Base-by-base conservation (phyloP, 495 filamentous ascomycete species). In the Copromyces sp. region DNA sequence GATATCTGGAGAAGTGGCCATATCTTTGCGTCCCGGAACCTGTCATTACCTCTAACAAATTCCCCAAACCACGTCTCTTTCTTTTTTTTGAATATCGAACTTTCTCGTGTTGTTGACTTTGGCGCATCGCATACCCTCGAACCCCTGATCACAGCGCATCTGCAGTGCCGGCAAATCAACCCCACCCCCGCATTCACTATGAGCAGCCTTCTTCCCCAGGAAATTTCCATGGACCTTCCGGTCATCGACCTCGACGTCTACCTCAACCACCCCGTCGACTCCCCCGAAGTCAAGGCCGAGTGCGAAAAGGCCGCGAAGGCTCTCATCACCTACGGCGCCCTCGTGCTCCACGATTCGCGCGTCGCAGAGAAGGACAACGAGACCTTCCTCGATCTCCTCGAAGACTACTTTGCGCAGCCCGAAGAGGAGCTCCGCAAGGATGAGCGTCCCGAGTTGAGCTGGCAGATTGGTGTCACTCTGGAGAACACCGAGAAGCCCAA, bases 401-500 rank as follows among this genome's bases (percentile, higher is more conserved):
- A 86, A 73, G 85, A 86, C 80, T 86, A 86, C 78, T 86, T 86
- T 74, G 83, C 84, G 68, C 85, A 86, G 78, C 84, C 84, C 65
- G 80, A 80, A 11, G 82, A 70, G 8, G 76, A 77, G 8, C 78
- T 86, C 32, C 72, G 73, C 44, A 73, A 75, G 24, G 85, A 86
- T 71, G 84, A 86, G 77, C 82, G 85, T 3, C 85, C 85, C 45
- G 84, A 84, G 75, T 78, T 86, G 17, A 78, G 79, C 69, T 86
- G 83, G 77, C 85, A 86, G 79, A 82, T 86, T 47, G 85, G 85
- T 74, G 85, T 86, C 24, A 86, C 85, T 37, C 82, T 86, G 68
- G 85, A 86, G 61, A 86, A 86, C 80, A 86, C 85, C 42, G 85
- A 86, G 77, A 85, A 84, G 81, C 85, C 85, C 47, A 86, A 85